phyloP scores from a whole-genome alignment of 345 rosid species.

The Salix dunnii region DNA sequence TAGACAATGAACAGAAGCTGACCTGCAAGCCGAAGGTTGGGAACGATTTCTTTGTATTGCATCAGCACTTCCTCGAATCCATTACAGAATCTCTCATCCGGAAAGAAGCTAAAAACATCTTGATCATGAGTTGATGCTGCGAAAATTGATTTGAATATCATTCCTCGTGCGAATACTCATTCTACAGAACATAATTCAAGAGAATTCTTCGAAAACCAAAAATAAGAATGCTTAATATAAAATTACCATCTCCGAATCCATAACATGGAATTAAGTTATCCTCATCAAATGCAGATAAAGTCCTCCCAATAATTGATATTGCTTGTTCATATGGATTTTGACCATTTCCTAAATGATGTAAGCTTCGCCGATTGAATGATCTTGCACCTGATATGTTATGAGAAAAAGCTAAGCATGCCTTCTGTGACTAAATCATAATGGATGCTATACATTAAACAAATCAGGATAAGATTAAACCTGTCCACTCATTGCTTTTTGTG shows the following conservation, averaged over 20 bases:
- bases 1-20: neutral
- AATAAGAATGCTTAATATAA: neutral
- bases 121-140: conserved; percentile 91
- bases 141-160: conserved; percentile 4
- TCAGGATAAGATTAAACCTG: conserved; percentile 44
- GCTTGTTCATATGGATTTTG: conserved; percentile 84
- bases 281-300: conserved; percentile 67
- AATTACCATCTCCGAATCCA: conserved; percentile 74
- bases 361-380: conserved; percentile 61
- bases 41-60: conserved; percentile 74
- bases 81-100: conserved; percentile 54
- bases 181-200: neutral
- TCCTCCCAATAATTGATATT: conserved; percentile 71
- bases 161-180: neutral
- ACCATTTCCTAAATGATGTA: conserved; percentile 55
- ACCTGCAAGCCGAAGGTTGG: conserved; percentile 86
- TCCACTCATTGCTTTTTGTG: conserved; percentile 98
- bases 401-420: conserved; percentile 10
- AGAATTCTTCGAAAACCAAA: neutral
- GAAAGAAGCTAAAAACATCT: conserved; percentile 80
- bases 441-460: neutral
- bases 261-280: conserved; percentile 81
- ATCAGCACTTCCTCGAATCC: conserved; percentile 89
- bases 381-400: conserved; percentile 48
- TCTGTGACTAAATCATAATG: conserved; percentile 1